These are phyloP conservation scores for Calonectria hongkongensis DNA, from an alignment of 2,329 filamentous ascomycete genomes.

Conservation along the genomic window DNA sequence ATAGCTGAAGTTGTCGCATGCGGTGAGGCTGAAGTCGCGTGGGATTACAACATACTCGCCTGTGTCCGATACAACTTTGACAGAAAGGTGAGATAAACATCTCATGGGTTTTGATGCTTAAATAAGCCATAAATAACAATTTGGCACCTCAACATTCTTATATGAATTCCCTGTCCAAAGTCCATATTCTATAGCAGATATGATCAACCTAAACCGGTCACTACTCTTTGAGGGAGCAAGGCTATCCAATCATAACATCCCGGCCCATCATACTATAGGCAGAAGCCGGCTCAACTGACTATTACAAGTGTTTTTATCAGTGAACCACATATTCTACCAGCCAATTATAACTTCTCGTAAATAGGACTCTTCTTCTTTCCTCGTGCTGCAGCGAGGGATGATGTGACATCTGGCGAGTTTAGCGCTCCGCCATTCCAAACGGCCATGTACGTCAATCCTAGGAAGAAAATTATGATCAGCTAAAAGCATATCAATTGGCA, in stretches of 20 bases:
- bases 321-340: too few relatives aligned
- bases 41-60: too few relatives aligned
- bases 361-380: not conserved
- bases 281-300: not conserved
- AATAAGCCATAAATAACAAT: too few relatives aligned
- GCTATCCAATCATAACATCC: not conserved
- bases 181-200: too few relatives aligned
- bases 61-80: not conserved
- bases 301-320: not conserved
- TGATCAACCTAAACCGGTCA: not conserved
- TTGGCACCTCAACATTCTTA: too few relatives aligned
- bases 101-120: too few relatives aligned
- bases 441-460: conserved; percentile 28
- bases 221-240: not conserved
- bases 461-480: not conserved
- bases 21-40: not conserved
- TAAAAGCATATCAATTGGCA: not conserved
- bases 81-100: too few relatives aligned
- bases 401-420: conserved; percentile 16
- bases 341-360: conserved; percentile 27
- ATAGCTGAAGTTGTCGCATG: not conserved
- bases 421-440: conserved; percentile 28
- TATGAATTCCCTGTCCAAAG: not conserved
- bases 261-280: too few relatives aligned
- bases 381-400: not conserved